phyloP scores from a whole-genome alignment of 208 protist species.

The Entamoeba invadens region DNA sequence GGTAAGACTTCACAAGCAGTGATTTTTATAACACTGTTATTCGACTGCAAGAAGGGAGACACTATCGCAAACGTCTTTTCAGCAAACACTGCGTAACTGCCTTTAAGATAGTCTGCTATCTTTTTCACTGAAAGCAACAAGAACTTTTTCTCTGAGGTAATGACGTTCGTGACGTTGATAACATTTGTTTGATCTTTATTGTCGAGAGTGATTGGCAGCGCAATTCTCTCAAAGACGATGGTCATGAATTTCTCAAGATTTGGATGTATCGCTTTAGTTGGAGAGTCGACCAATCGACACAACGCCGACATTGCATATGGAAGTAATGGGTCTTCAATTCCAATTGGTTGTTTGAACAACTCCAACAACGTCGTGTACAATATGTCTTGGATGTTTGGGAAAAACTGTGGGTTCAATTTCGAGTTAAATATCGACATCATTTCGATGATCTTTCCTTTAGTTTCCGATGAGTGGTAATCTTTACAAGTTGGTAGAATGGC shows the following conservation, averaged over 20 bases:
- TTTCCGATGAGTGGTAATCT: not conserved
- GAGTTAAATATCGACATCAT: not conserved
- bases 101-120: not conserved
- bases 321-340: not conserved
- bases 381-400: not conserved
- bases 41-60: not conserved
- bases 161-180: not conserved
- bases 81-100: not conserved
- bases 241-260: not conserved
- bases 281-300: not conserved
- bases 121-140: not conserved
- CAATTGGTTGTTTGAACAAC: not conserved
- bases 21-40: not conserved
- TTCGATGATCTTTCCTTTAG: not conserved
- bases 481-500: not conserved
- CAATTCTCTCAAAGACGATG: not conserved
- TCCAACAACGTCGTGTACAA: not conserved
- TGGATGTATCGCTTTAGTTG: not conserved
- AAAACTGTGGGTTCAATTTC: not conserved
- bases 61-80: not conserved
- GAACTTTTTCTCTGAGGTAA: not conserved
- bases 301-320: not conserved
- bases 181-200: not conserved
- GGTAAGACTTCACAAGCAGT: not conserved
- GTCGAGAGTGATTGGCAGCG: not conserved